phyloP scores from a whole-genome alignment of 2,329 filamentous ascomycete species.

The Hymenoscyphus fructigenus region DNA sequence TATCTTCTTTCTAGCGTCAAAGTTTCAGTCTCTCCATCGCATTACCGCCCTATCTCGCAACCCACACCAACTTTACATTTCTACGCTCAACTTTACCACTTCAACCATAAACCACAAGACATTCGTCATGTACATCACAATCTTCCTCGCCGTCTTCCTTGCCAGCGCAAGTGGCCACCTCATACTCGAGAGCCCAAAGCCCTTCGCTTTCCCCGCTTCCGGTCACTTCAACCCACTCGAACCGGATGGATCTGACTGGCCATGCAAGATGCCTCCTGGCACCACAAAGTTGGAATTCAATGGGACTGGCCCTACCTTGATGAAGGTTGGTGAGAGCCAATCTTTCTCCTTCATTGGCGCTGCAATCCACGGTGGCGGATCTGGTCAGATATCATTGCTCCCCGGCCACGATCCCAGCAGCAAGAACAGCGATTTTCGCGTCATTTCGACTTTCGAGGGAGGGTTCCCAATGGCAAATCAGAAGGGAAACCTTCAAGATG shows the following conservation, averaged over 20 bases:
- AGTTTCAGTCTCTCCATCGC: background rate
- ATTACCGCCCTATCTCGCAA: background rate
- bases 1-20: background rate
- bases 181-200: background rate
- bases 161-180: background rate
- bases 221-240: constrained; percentile 3
- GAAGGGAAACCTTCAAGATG: background rate
- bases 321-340: background rate
- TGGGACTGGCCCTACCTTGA: background rate
- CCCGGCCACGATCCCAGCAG: background rate
- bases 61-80: background rate
- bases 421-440: background rate
- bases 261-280: constrained; percentile 1
- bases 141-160: background rate
- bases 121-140: background rate
- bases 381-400: background rate
- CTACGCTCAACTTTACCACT: background rate
- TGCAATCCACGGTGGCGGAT: constrained; percentile 7
- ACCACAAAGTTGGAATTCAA: constrained; percentile 3
- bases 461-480: constrained; percentile 4
- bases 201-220: background rate
- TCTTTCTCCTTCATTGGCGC: background rate
- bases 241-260: constrained; percentile 4
- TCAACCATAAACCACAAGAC: background rate
- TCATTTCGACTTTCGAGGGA: background rate